Evolutionary conservation across 2,329 filamentous ascomycete species (phyloP), one percentile per base, ranked within the genome.

Genomic region (Penicillium sp.): DNA sequence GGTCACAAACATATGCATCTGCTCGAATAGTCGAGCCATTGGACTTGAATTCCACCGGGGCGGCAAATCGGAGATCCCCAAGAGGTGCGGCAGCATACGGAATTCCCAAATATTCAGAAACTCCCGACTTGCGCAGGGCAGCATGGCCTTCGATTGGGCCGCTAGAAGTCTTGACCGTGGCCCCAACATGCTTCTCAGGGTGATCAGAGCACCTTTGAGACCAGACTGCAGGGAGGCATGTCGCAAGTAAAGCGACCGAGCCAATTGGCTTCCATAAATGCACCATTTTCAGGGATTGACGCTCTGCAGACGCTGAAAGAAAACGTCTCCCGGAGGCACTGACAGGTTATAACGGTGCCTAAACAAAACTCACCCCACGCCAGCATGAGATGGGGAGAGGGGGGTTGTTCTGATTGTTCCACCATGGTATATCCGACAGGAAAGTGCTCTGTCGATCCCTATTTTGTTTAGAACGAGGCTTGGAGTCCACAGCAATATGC

Each of bases 11-110:
- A 54, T 58, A 63, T n/a, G 40, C 16, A 36, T 48, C 46, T 29
- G 59, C 56, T 1, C 26, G 37, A 42, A 62, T 40, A 2, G 56
- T 51, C 21, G 37, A 23, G 13, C 26, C 46, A 26, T 60, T 52
- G 23, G 43, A 49, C 10, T 31, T 24, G 34, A 59, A 66, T 31
- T 43, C 48, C n/a, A 60, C 53, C 3, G 68, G 68, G 5, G 63
- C 43, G 4, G 58, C 58, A 46, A 70, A 71, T 29, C 69, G 68
- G 14, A 67, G 55, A 21, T 64, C 51, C 9, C 62, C 65, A 14
- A 63, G 60, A 14, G 68, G 67, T 2, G 69, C 51, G 2, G 58
- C 44, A 14, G 67, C 67, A 52, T 65, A 71, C 3, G 64, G 68
- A 19, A 71, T 67, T 8, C 64, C 68, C 42, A 18, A 16, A n/a